Evolutionary conservation across 768 basidiomycete species (phyloP).

Genomic region (Leccinum incarnatum): DNA sequence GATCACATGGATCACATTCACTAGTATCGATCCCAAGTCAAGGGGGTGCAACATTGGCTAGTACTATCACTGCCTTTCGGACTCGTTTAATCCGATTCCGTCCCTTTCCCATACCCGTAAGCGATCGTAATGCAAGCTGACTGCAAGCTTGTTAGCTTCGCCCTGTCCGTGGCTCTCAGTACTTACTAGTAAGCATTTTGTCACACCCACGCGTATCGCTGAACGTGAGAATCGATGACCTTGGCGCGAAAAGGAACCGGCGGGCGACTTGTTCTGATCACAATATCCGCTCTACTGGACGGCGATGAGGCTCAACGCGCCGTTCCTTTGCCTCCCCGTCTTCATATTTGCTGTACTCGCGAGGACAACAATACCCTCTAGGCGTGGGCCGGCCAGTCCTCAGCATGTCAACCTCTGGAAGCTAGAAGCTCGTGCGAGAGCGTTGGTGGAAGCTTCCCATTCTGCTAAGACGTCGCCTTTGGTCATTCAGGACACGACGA

Average conservation of each 20-base stretch:
- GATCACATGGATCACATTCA: too few species aligned
- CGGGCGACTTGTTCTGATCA: not conserved
- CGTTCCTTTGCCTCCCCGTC: slow-evolving; percentile 10
- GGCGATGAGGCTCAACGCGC: slow-evolving; percentile 18
- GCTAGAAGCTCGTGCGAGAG: slow-evolving; percentile 33
- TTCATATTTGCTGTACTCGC: slow-evolving; percentile 10
- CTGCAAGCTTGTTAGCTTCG: too few species aligned
- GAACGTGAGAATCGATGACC: too few species aligned
- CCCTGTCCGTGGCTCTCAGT: too few species aligned
- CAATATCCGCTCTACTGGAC: not conserved
- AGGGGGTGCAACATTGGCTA: too few species aligned
- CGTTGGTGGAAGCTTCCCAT: slow-evolving; percentile 15
- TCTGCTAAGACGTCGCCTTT: slow-evolving; percentile 13
- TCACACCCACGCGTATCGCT: too few species aligned
- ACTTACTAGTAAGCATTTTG: too few species aligned
- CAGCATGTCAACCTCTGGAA: slow-evolving; percentile 69
- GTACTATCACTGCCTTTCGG: too few species aligned
- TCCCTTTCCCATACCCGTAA: too few species aligned
- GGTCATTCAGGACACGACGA: slow-evolving; percentile 21
- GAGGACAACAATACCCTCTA: slow-evolving; percentile 9
- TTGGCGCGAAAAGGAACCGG: not conserved
- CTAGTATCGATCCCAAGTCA: too few species aligned
- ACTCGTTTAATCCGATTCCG: too few species aligned
- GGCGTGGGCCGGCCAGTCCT: slow-evolving; percentile 37
- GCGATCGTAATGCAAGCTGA: too few species aligned